phyloP scores from a whole-genome alignment of 2,329 filamentous ascomycete genomes.

The Diatrype stigma region DNA sequence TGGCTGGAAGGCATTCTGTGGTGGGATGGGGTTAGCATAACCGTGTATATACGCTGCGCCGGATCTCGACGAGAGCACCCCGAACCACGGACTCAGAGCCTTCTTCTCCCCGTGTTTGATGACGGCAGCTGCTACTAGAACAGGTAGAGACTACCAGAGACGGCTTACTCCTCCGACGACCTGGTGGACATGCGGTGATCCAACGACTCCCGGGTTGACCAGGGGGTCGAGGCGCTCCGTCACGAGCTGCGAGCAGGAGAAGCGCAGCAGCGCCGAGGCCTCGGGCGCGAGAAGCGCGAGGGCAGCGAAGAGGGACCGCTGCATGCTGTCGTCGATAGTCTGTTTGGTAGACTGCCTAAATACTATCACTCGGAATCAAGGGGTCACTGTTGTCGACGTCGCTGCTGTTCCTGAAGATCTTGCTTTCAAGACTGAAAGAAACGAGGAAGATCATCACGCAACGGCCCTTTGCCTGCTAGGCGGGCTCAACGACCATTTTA shows the following conservation, averaged over 20 bases:
- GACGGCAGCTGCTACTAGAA: too few species aligned
- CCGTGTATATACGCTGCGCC: too few species aligned
- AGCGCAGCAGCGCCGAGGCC: slow-evolving; percentile 17
- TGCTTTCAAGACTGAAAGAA: background rate
- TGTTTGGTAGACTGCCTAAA: too few species aligned
- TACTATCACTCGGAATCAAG: background rate
- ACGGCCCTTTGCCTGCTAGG: too few species aligned
- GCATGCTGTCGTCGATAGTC: too few species aligned
- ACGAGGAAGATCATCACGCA: background rate
- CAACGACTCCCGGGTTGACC: slow-evolving; percentile 16
- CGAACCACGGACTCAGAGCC: too few species aligned
- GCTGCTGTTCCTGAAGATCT: background rate
- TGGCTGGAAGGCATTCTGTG: slow-evolving; percentile 5
- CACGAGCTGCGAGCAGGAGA: slow-evolving; percentile 19
- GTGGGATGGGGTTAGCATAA: too few species aligned
- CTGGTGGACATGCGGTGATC: slow-evolving; percentile 17
- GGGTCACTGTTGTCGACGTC: background rate
- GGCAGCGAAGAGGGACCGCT: slow-evolving; percentile 11
- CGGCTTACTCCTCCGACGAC: slow-evolving; percentile 13
- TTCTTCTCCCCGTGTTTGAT: too few species aligned
- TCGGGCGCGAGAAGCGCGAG: slow-evolving; percentile 14
- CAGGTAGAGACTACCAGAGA: too few species aligned
- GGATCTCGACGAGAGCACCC: too few species aligned
- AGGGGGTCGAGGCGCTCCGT: slow-evolving; percentile 19
- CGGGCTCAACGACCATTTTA: background rate